Base-by-base conservation (phyloP, 306 rosid genomes). In the Erythrophleum fordii region DNA sequence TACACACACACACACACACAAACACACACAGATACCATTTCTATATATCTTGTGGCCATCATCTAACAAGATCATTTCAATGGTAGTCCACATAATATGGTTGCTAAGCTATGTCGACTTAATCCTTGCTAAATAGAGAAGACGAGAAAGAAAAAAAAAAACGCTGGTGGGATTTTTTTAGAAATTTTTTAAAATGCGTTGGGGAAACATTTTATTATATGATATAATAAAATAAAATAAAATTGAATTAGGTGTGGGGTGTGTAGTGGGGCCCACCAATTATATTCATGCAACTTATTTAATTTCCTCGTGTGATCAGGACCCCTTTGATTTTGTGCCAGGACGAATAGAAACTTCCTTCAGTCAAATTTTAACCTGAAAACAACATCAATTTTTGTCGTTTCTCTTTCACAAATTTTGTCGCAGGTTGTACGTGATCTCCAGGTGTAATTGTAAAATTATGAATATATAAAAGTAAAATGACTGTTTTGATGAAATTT, bases 211-310 rank as follows among this genome's bases (percentile, higher is more conserved):
- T 23, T 69, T 45, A 41, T 42, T 68, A 5, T 69, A 23, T 59
- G 52, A 74, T 61, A 11, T 76, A 17, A 25, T 1, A 4, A 8
- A 34, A 5, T 64, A 13, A 46, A 44, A 61, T 26, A 11, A 28
- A 26, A 44, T 14, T 10, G 11, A 25, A 48, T 8, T 13, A 69
- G 41, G 72, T 34, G 44, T 37, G 46, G 56, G 72, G 23, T 25
- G 1, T 11, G 44, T 2, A 11, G 6, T n/a, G 3, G 53, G 84
- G 68, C 81, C 88, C 84, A 86, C 48, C 0, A 29, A 48, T 34
- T 69, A 55, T 42, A 18, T 83, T 31, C 91, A 86, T 83, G 92
- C 85, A 86, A 52, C 69, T 83, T 74, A 80, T 72, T 68, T 73
- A 85, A 75, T 72, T 76, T 76, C 23, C 0, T 69, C 53, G 45